Percentiles rank a stretch among this genome's conserved stretches.
Conservation (phyloP, 169 alveolate genomes). For the Amoebophrya sp. region DNA sequence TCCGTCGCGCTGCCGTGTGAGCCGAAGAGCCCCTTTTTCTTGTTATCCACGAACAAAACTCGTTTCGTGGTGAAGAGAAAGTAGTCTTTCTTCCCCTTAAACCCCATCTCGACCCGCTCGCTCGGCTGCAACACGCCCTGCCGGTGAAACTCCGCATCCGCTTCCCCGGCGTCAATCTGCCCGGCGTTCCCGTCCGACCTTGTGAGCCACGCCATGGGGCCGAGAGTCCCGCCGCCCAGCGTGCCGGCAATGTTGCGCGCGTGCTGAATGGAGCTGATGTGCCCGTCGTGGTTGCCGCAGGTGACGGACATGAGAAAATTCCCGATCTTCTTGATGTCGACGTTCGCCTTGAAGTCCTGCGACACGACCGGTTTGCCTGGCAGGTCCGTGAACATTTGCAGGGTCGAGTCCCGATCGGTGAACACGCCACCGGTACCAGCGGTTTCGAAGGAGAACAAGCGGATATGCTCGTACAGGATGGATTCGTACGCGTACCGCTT, state of each 20-base stretch:
- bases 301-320: background rate
- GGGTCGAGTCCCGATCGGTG: background rate
- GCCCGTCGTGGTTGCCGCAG: background rate
- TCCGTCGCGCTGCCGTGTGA: background rate
- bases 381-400: background rate
- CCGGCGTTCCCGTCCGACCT: background rate
- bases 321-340: background rate
- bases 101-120: background rate
- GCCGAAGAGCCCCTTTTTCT: background rate
- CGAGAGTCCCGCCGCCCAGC: background rate
- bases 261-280: background rate
- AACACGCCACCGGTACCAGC: background rate
- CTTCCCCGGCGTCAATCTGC: background rate
- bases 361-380: background rate
- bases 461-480: background rate
- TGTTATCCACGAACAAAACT: background rate
- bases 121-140: background rate
- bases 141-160: too few species aligned
- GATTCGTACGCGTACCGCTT: background rate
- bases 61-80: background rate
- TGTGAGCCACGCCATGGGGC: background rate
- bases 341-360: background rate
- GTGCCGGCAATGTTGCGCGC: background rate
- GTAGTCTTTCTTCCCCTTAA: background rate
- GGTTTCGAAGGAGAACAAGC: background rate